Evolutionary conservation across 2,329 filamentous ascomycete genomes (phyloP), one percentile per base, ranked within the genome.

Genomic region (Anthostomella pinea): DNA sequence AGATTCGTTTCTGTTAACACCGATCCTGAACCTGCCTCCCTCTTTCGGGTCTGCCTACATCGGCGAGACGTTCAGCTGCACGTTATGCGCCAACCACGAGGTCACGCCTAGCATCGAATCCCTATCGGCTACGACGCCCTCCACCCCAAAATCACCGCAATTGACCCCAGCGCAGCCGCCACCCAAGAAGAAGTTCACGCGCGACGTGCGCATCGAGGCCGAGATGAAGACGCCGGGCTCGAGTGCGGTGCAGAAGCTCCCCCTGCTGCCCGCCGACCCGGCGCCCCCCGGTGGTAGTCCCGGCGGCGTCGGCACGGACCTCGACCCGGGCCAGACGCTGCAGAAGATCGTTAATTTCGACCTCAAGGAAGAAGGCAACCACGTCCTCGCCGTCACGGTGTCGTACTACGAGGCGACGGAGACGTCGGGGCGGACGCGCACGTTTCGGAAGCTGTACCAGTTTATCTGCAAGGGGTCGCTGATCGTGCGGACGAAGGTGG

Each of bases 1-100:
- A 4, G 62, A 68, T 10, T 72, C 75, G 6, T 79, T 79, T 58
- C 60, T 81, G 41, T 70, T 83, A 45, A 75, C 73, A 21, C 79
- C 79, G 1, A 71, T 81, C 35, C 76, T 97, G 53, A 93, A 87
- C 30, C 81, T 97, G 1, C 91, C 93, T 8, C 83, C 89, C 11
- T 85, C 88, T 0, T 97, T 98, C 61, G 91, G 90, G 28, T 91
- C 87, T 9, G 90, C 91, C 7, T 96, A 96, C 61, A 91, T 97
- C 14, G 93, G 93, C 53, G 90, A 97, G 68, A 88, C 84, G 0
- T 97, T 98, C 65, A 83, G 84, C 47, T 98, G 93, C 65, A 95
- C 91, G 2, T 74, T 97, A 15, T 95, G 90, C 66, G 90, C 87
- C n/a, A 96, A 95, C 69, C 91, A 96, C 60, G 91, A 97, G 66